phyloP scores from a whole-genome alignment of 2,329 filamentous ascomycete species.

The Trichoderma afroharzianum region DNA sequence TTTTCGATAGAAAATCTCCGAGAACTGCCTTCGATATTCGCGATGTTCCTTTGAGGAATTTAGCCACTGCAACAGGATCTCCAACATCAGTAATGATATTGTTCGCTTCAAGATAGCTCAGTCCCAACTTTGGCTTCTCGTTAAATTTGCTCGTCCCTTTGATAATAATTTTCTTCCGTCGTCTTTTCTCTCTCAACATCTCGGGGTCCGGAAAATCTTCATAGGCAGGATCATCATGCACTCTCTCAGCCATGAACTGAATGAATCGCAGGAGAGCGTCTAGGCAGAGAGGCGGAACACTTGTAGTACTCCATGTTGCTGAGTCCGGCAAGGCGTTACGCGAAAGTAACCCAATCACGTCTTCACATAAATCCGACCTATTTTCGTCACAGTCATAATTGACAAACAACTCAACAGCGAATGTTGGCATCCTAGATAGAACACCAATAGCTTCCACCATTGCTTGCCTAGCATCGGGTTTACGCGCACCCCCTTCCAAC shows the following conservation, averaged over 20 bases:
- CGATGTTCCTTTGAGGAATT: slow-evolving; percentile 81
- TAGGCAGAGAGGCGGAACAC: slow-evolving; percentile 89
- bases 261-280: slow-evolving; percentile 89
- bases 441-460: slow-evolving; percentile 98
- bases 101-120: slow-evolving; percentile 79
- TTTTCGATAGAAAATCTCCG: slow-evolving; percentile 91
- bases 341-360: slow-evolving; percentile 88
- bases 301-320: slow-evolving; percentile 97
- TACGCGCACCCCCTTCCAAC: slow-evolving; percentile 84
- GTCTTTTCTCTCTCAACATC: slow-evolving; percentile 65
- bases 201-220: slow-evolving; percentile 65
- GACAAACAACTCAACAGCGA: slow-evolving; percentile 92
- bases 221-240: slow-evolving; percentile 64
- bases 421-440: slow-evolving; percentile 85
- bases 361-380: slow-evolving; percentile 86
- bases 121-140: slow-evolving; percentile 83
- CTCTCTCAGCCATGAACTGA: slow-evolving; percentile 83
- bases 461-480: slow-evolving; percentile 91
- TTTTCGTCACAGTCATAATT: slow-evolving; percentile 98
- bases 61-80: slow-evolving; percentile 74
- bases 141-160: slow-evolving; percentile 90
- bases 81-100: slow-evolving; percentile 76
- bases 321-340: slow-evolving; percentile 95
- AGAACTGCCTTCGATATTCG: slow-evolving; percentile 86
- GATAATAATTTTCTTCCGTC: slow-evolving; percentile 83